Evolutionary conservation across 495 filamentous ascomycete species (phyloP).

Genomic region (Pyrenula massariospora): DNA sequence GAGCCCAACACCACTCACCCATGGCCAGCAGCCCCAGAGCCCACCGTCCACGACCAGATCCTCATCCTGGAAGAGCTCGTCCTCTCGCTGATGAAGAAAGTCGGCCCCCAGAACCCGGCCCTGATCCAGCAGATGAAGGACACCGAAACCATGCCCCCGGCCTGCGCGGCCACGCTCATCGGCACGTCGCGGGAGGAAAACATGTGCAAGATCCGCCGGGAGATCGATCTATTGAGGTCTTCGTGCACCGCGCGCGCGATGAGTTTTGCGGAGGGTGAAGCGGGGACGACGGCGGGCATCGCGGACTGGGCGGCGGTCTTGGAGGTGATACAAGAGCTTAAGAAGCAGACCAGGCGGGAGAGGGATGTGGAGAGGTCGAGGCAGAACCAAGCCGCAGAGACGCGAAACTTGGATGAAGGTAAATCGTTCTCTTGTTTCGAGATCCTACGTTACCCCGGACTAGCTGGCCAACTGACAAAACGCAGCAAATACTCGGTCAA

Average conservation of each 20-base stretch:
- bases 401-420: no score
- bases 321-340: conserved; percentile 18
- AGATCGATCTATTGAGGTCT: not conserved
- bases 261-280: conserved; percentile 11
- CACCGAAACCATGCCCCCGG: not conserved
- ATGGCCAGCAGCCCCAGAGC: conserved; percentile 1
- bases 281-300: conserved; percentile 8
- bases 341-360: conserved; percentile 1
- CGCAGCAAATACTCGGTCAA: no score
- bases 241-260: conserved; percentile 12
- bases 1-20: no score
- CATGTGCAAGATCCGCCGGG: not conserved
- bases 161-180: not conserved
- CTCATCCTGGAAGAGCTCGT: conserved; percentile 11
- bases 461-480: no score
- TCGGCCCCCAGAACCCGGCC: conserved; percentile 1
- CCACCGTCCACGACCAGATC: conserved; percentile 11
- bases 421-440: no score
- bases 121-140: not conserved
- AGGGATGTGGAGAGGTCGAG: no score
- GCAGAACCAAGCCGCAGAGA: no score
- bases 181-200: not conserved
- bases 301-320: conserved; percentile 22
- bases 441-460: no score
- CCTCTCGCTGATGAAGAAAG: conserved; percentile 15